Percentiles rank a stretch among this genome's conserved stretches.
Evolutionary conservation across 306 rosid species (phyloP).

Genomic region (Hippophae tibetana): DNA sequence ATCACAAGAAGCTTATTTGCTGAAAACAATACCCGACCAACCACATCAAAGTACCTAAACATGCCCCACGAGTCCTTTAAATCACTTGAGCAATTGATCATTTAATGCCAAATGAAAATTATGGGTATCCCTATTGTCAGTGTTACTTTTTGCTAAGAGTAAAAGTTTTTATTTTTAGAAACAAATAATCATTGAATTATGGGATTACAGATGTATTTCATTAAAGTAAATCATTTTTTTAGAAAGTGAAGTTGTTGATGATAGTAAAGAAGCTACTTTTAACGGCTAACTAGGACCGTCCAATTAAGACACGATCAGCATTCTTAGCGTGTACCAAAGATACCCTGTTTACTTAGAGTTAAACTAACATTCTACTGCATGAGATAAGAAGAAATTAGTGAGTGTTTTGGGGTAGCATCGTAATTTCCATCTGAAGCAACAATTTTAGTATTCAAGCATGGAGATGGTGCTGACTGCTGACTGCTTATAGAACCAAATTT

Average conservation of each 20-base stretch:
- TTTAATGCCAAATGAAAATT: slow-evolving; percentile 27
- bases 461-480: slow-evolving; percentile 11
- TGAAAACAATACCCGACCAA: slow-evolving; percentile 40
- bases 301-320: slow-evolving; percentile 35
- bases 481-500: slow-evolving; percentile 5
- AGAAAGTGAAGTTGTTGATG: slow-evolving; percentile 13
- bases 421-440: slow-evolving; percentile 10
- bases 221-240: slow-evolving; percentile 5
- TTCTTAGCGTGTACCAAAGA: background rate
- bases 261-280: slow-evolving; percentile 24
- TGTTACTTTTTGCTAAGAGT: no score
- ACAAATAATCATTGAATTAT: no score
- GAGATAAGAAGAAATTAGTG: background rate
- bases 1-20: slow-evolving; percentile 39
- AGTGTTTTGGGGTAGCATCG: slow-evolving; percentile 17
- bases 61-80: slow-evolving; percentile 38
- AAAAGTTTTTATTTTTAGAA: no score
- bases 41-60: slow-evolving; percentile 42
- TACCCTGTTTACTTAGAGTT: slow-evolving; percentile 1
- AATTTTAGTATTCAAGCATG: slow-evolving; percentile 31
- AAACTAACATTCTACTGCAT: background rate
- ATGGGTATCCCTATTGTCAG: no score
- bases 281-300: slow-evolving; percentile 24
- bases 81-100: slow-evolving; percentile 22
- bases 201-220: background rate